Conservation (phyloP, 495 filamentous ascomycete species). For the Neurospora tetraspora region DNA sequence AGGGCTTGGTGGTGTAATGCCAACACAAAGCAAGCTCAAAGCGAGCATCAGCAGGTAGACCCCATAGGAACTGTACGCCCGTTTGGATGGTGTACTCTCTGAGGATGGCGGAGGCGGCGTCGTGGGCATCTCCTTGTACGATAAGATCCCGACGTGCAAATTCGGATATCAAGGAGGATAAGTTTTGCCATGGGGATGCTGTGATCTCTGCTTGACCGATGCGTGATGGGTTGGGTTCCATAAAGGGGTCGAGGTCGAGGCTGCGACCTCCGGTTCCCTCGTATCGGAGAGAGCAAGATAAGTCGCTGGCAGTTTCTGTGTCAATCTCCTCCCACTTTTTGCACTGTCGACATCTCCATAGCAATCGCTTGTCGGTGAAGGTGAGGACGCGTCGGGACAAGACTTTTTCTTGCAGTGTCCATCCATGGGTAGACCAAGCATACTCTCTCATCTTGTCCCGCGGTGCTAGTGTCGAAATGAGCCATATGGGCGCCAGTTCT, state of each 20-base stretch:
- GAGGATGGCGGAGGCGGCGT: background rate
- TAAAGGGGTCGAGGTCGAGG: background rate
- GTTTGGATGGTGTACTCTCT: background rate
- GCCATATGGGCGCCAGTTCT: background rate
- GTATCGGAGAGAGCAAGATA: background rate
- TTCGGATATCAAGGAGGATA: background rate
- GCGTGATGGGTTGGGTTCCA: background rate
- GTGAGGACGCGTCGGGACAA: conserved; percentile 25
- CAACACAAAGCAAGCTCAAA: background rate
- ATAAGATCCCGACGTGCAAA: background rate
- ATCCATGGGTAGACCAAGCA: conserved; percentile 26
- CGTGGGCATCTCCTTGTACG: background rate
- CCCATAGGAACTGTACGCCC: background rate
- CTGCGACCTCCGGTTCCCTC: background rate
- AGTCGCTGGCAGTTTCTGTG: background rate
- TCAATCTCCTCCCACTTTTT: background rate
- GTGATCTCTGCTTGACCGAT: background rate
- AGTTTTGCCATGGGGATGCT: background rate
- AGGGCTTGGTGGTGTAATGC: background rate
- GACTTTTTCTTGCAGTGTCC: conserved; percentile 35
- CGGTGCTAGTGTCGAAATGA: background rate
- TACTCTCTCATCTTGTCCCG: conserved; percentile 10
- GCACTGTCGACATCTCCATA: conserved; percentile 20
- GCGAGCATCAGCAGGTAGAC: background rate
- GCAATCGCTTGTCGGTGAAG: conserved; percentile 25